Evolutionary conservation across 225 moss, liverwort and hornwort species (phyloP), one percentile per base, ranked within the genome.

Genomic region (Takakia lepidozioides): DNA sequence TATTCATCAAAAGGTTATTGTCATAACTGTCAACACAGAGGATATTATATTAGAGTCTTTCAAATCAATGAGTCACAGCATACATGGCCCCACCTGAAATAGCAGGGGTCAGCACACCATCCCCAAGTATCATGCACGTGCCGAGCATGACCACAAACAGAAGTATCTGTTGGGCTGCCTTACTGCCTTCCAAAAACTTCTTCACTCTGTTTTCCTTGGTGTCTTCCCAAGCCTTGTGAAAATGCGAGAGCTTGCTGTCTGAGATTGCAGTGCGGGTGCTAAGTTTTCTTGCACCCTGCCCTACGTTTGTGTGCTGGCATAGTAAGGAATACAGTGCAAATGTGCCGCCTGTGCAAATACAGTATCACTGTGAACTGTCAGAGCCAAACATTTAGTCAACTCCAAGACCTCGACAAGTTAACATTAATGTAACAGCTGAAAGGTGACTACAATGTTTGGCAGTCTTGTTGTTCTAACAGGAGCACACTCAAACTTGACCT

Each of bases 121-220:
- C 89, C 37, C 93, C 86, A 46, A 95, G 76, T 36, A 95, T 34
- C 93, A 89, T 95, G 64, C 81, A 95, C 4, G 89, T 95, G 48
- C 89, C 86, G 58, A 86, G 25, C 89, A 95, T 86, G 49, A 83
- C 93, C 49, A 86, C 61, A 38, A 82, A 86, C 18, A 83, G 71
- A 21, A 93, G 62, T n/a, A 59, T 3, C 46, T 66, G 39, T 61
- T 79, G 85, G 14, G 83, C 88, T 25, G 15, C 29, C 53, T 55
- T 55, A 52, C 65, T 75, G 1, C 55, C 34, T 49, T 86, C 81
- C 18, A 93, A 57, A 52, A 74, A 86, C 4, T 25, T 46, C 57
- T 63, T 83, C 29, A 70, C 48, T 49, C 22, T 61, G 44, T 58
- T 72, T 1, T 48, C 25, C 21, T 78, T 64, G 1, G 17, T 43